phyloP scores from a whole-genome alignment of 345 rosid species.

The Turritis glabra region DNA sequence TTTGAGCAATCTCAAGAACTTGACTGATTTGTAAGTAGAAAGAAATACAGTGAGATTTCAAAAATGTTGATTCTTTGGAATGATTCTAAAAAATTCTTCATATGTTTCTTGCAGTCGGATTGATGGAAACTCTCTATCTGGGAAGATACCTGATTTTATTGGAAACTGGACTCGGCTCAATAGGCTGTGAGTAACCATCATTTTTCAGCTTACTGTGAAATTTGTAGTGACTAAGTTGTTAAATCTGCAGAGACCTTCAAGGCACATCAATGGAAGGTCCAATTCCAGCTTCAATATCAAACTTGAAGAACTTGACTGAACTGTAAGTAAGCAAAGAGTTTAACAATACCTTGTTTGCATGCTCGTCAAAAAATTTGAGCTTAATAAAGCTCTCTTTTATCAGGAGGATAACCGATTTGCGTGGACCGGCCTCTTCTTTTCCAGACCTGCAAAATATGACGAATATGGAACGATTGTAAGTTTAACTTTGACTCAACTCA shows the following conservation, averaged over 20 bases:
- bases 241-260: conserved; percentile 57
- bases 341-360: neutral
- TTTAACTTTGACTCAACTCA: neutral
- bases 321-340: conserved; percentile 66
- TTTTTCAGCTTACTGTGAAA: neutral
- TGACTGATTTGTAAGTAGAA: conserved; percentile 71
- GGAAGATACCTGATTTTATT: conserved; percentile 74
- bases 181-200: conserved; percentile 56
- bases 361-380: conserved; percentile 13
- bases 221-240: neutral
- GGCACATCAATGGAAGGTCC: conserved; percentile 91
- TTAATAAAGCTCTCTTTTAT: neutral
- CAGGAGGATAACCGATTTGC: conserved; percentile 77
- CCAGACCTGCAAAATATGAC: conserved; percentile 49
- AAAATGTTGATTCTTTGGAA: neutral
- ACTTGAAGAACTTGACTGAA: conserved; percentile 45
- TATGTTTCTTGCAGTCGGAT: conserved; percentile 54
- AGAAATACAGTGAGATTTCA: neutral
- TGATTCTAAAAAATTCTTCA: neutral
- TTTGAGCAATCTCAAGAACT: conserved; percentile 57
- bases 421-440: conserved; percentile 49
- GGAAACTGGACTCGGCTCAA: conserved; percentile 73
- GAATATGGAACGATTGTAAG: conserved; percentile 51
- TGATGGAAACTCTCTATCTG: conserved; percentile 73
- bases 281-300: conserved; percentile 63